A percentile compares a stretch with the other conserved stretches of the same genome.
Conservation (phyloP, 495 filamentous ascomycete genomes). For the Podospora fimiseda region DNA sequence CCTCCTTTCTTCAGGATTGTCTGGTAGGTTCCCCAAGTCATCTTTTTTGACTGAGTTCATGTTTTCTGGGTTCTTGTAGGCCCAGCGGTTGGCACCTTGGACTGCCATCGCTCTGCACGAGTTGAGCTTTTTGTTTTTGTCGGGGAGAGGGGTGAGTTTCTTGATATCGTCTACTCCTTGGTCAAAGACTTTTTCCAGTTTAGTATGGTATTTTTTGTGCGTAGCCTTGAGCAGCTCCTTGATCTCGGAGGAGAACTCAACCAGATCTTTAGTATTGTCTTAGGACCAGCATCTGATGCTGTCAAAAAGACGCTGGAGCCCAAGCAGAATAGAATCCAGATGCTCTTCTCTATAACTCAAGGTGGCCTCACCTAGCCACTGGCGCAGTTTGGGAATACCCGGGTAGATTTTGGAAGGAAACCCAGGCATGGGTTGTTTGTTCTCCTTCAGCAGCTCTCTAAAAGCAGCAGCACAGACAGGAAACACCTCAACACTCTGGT, state of each 20-base stretch:
- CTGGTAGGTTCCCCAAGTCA: no score
- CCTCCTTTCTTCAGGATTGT: no score
- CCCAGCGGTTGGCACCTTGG: no score
- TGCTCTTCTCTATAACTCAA: slow-evolving; percentile 12
- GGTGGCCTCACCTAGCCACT: slow-evolving; percentile 17
- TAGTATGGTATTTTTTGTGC: slow-evolving; percentile 3
- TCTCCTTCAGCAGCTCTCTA: slow-evolving; percentile 6
- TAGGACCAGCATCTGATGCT: slow-evolving; percentile 15
- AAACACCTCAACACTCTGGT: slow-evolving; percentile 5
- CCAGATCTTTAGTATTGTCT: slow-evolving; percentile 3
- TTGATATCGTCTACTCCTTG: no score
- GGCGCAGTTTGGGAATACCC: slow-evolving; percentile 17
- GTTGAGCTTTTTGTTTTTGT: no score
- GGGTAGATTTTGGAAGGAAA: slow-evolving; percentile 19
- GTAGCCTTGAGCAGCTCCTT: not conserved
- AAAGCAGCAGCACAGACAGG: slow-evolving; percentile 15
- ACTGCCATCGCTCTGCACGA: no score
- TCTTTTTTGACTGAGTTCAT: no score
- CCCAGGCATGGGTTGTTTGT: not conserved
- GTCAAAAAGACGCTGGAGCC: slow-evolving; percentile 9
- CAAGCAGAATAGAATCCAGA: slow-evolving; percentile 12
- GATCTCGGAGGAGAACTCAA: slow-evolving; percentile 1
- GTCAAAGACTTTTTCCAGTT: not conserved
- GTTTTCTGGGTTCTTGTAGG: no score
- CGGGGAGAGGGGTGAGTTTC: no score